Conservation (phyloP, 1,284 basidiomycete species). For the Rhodotorula sp. region DNA sequence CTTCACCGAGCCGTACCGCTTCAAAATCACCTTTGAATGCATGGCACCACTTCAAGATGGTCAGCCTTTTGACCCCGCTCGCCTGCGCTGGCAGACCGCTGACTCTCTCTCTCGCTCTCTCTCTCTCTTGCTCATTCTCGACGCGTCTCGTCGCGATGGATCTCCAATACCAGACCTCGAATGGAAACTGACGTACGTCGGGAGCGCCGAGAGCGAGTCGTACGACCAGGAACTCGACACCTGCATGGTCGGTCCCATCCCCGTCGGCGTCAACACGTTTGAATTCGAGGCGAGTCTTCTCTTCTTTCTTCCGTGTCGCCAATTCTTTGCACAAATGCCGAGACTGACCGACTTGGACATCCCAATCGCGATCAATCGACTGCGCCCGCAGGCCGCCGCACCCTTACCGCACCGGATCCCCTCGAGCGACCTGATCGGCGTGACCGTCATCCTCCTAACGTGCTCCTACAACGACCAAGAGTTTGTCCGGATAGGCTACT, state of each 20-base stretch:
- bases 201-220: slow-evolving; percentile 87
- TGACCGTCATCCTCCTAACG: slow-evolving; percentile 87
- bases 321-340: not conserved
- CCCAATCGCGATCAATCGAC: not conserved
- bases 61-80: slow-evolving; percentile 44
- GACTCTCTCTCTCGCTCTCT: not conserved
- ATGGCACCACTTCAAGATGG: slow-evolving; percentile 89
- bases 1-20: slow-evolving; percentile 86
- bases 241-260: slow-evolving; percentile 80
- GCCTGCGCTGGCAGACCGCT: not conserved
- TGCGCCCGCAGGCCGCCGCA: slow-evolving; percentile 52
- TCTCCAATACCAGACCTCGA: slow-evolving; percentile 71
- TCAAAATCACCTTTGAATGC: slow-evolving; percentile 97
- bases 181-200: slow-evolving; percentile 96
- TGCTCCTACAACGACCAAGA: slow-evolving; percentile 88
- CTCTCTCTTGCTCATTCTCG: not conserved
- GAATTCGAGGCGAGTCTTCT: slow-evolving; percentile 69
- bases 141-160: not conserved
- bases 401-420: slow-evolving; percentile 70
- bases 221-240: slow-evolving; percentile 63
- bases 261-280: slow-evolving; percentile 91
- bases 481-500: slow-evolving; percentile 98
- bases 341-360: not conserved
- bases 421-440: slow-evolving; percentile 76
- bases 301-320: not conserved